Percentiles rank a stretch among this genome's conserved stretches.
These are phyloP conservation scores for Haplosporangium sp. DNA, from an alignment of 371 early-diverging fungal genomes.

Conservation along the genomic window DNA sequence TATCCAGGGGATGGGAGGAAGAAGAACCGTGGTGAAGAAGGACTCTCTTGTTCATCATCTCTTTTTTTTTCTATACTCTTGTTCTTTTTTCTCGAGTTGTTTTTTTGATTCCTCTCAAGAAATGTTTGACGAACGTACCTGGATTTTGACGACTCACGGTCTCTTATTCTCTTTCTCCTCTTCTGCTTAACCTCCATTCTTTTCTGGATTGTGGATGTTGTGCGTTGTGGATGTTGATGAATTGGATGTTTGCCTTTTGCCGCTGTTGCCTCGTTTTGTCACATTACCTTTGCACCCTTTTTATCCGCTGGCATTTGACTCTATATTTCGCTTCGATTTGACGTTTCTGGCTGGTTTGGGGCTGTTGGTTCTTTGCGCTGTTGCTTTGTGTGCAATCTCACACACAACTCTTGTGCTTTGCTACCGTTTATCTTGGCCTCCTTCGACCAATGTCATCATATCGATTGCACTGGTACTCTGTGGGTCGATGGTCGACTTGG, in stretches of 20 bases:
- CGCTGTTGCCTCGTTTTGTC: constrained; percentile 25
- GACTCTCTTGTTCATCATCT: background rate
- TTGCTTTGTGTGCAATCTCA: constrained; percentile 20
- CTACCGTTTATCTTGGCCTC: constrained; percentile 41
- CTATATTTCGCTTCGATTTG: constrained; percentile 11
- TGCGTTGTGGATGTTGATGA: no score
- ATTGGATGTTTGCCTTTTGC: no score
- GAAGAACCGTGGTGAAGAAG: constrained; percentile 3
- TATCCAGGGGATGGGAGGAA: constrained; percentile 2
- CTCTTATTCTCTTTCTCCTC: constrained; percentile 19
- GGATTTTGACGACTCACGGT: constrained; percentile 57
- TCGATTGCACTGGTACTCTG: constrained; percentile 27
- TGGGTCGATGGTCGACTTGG: constrained; percentile 24
- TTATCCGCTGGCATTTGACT: constrained; percentile 11
- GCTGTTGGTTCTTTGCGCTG: constrained; percentile 54
- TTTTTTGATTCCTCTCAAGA: constrained; percentile 55
- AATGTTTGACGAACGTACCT: constrained; percentile 50
- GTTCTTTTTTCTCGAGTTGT: constrained; percentile 48
- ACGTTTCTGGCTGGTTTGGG: constrained; percentile 34
- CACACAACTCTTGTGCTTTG: constrained; percentile 48
- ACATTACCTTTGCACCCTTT: constrained; percentile 24
- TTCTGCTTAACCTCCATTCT: constrained; percentile 10
- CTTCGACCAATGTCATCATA: constrained; percentile 32
- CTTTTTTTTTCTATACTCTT: constrained; percentile 8
- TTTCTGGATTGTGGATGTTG: constrained; percentile 21